Evolutionary conservation across 1,284 basidiomycete species (phyloP), one percentile per base, ranked within the genome.

Genomic region (Leccinum fuscescens): DNA sequence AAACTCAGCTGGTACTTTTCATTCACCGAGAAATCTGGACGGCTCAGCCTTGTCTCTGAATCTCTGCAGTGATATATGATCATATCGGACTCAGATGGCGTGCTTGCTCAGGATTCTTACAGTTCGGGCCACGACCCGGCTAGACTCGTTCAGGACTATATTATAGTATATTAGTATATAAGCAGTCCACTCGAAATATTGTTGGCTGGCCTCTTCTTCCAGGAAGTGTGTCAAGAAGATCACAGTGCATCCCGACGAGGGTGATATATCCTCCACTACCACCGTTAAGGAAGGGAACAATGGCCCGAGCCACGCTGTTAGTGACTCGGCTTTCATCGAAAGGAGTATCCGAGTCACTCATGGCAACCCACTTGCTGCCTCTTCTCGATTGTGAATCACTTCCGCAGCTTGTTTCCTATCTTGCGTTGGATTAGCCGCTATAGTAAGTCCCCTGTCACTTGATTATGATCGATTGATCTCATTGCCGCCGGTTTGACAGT

Each of bases 401-500:
- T 93, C 29, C 68, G 73, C 57, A 82, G 84, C 62, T 78, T 96
- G 9, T 96, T 96, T 76, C 94, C 94, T 1, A 91, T 96, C 71
- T 37, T 92, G 1, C 78, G 83, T 54, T 96, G 94, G 94, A 86
- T 92, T 46, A 82, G 85, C 7, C 82, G 92, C 67, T 96, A 96
- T 77, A 96, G 89, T 89, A 57, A 66, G 85, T 76, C 11, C 42
- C 22, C 49, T 24, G 12, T 42, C 8, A 12, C 46, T 64, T 31
- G 94, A 29, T 29, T 29, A 29, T 29, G 8, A 29, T 29, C 29
- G 29, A 29, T 29, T 54, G 94, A 97, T 76, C 70, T 96, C 31
- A 86, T 97, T 66, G 29, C 29, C 29, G 94, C 94, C 58, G 90
- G 94, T 59, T 77, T 96, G 54, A 97, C 94, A 0, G 93, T 96